Percentiles rank a stretch among this genome's conserved stretches.
Evolutionary conservation across 78 protist genomes (phyloP).

Genomic region (Isochrysis galbana): DNA sequence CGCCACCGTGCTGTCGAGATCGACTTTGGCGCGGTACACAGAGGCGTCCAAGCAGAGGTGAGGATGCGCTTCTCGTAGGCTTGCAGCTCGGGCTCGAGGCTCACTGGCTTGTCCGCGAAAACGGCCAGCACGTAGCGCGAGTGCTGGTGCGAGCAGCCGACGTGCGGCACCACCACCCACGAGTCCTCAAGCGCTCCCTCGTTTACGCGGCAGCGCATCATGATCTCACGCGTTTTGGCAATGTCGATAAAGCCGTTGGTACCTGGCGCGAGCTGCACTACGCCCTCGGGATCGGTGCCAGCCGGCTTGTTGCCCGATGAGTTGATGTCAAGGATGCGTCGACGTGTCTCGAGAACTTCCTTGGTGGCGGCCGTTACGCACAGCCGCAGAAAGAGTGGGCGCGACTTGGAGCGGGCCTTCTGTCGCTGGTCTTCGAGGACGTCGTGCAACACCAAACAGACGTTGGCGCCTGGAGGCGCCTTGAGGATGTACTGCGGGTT

Average conservation of each 20-base stretch:
- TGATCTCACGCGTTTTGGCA: neutral
- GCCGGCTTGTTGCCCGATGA: neutral
- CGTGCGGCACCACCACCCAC: conserved; percentile 21
- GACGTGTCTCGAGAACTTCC: neutral
- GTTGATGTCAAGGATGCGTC: neutral
- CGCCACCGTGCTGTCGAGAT: neutral
- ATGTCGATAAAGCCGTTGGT: neutral
- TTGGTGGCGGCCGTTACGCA: neutral
- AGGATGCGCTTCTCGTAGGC: neutral
- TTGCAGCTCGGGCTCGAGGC: neutral
- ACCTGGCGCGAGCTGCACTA: neutral
- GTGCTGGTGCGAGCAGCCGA: conserved; percentile 21
- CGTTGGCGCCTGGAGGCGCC: neutral
- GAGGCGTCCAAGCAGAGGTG: neutral
- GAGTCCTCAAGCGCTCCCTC: neutral
- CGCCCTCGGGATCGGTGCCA: neutral
- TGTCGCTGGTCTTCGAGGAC: neutral
- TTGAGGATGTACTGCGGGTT: neutral
- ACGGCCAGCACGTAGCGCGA: neutral
- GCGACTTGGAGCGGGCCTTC: neutral
- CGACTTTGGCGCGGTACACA: neutral
- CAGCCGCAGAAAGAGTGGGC: conserved; percentile 6
- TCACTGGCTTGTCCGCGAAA: conserved; percentile 4
- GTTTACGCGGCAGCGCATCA: neutral
- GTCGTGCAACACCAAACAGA: neutral